phyloP scores from a whole-genome alignment of 2,329 filamentous ascomycete genomes.

The Elsinoe batatas region DNA sequence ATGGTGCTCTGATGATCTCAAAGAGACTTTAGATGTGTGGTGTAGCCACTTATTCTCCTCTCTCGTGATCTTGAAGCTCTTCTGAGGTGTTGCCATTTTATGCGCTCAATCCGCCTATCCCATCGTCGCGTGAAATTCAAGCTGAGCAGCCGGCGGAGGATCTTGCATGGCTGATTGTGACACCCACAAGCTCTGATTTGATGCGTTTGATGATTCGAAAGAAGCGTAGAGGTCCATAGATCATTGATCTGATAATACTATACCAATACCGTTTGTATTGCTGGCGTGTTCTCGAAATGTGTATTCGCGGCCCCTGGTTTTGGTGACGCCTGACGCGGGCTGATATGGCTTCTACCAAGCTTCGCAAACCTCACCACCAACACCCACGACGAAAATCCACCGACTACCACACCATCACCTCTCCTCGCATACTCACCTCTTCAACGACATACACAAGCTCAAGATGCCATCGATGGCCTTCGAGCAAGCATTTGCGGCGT shows the following conservation, averaged over 20 bases:
- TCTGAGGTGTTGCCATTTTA: too few relatives aligned
- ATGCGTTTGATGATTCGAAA: not conserved
- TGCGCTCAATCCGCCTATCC: too few relatives aligned
- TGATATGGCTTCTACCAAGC: not conserved
- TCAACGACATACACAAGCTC: not conserved
- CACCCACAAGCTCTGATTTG: not conserved
- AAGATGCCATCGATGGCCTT: not conserved
- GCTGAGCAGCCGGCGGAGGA: not conserved
- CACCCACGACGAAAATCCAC: not conserved
- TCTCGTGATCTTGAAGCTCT: too few relatives aligned
- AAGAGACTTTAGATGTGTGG: too few relatives aligned
- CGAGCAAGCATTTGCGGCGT: not conserved
- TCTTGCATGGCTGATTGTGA: not conserved
- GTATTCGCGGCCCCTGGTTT: not conserved
- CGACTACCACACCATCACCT: not conserved
- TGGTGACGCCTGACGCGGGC: not conserved
- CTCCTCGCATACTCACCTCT: not conserved
- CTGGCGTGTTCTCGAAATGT: not conserved
- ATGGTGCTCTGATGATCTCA: not conserved
- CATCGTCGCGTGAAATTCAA: not conserved
- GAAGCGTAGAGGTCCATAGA: not conserved
- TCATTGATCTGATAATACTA: not conserved
- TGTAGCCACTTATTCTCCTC: too few relatives aligned
- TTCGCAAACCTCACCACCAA: not conserved
- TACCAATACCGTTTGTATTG: not conserved